Evolutionary conservation across 1,284 basidiomycete species (phyloP).

Genomic region (Sphaerobolus stellatus): DNA sequence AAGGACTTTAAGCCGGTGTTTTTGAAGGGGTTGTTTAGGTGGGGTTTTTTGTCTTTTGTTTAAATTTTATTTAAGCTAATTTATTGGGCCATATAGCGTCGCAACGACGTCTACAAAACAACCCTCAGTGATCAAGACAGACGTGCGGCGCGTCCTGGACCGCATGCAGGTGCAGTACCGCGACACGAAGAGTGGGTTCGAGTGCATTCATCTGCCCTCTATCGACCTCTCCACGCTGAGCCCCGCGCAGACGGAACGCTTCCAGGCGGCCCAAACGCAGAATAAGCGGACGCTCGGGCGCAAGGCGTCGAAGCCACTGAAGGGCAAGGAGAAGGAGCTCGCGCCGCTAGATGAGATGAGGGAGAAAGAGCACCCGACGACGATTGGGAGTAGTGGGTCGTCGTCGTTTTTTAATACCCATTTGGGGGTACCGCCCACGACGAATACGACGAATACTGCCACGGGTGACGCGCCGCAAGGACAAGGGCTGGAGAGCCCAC

Average conservation of each 20-base stretch:
- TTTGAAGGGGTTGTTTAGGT: conserved; percentile 88
- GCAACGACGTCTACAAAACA: conserved; percentile 94
- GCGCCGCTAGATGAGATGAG: conserved; percentile 30
- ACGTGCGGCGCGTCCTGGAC: conserved; percentile 86
- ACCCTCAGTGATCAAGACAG: conserved; percentile 76
- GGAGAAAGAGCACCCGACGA: conserved; percentile 53
- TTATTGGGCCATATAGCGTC: conserved; percentile 51
- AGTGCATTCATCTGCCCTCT: conserved; percentile 92
- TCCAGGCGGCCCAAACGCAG: conserved; percentile 44
- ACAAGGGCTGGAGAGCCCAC: conserved; percentile 29
- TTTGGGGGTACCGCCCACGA: conserved; percentile 39
- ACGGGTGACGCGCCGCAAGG: conserved; percentile 36
- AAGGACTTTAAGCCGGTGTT: conserved; percentile 87
- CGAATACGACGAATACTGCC: conserved; percentile 11
- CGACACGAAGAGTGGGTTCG: conserved; percentile 89
- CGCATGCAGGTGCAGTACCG: conserved; percentile 94
- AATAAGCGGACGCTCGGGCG: conserved; percentile 56
- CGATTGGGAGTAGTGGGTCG: conserved; percentile 69
- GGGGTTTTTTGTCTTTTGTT: conserved; percentile 25
- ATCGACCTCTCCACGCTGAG: conserved; percentile 75
- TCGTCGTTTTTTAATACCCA: conserved; percentile 59
- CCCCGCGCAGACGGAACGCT: conserved; percentile 26
- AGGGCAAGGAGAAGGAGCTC: conserved; percentile 45
- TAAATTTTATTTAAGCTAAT: conserved; percentile 8
- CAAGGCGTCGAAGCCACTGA: conserved; percentile 76